Evolutionary conservation across 352 stramenopile species (phyloP).

Genomic region (Pythium periplocum): DNA sequence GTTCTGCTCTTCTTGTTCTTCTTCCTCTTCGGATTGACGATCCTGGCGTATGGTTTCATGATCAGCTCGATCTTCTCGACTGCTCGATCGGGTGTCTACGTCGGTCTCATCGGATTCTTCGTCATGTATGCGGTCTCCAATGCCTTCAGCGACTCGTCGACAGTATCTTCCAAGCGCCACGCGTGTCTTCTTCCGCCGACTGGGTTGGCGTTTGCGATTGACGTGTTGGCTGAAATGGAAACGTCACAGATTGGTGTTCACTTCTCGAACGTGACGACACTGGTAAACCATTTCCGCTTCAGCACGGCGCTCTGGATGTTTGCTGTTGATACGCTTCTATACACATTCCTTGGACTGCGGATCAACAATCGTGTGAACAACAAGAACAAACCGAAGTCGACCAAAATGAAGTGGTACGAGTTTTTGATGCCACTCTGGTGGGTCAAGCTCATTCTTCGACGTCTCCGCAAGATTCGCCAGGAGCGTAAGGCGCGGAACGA

Average conservation of each 20-base stretch:
- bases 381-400: slow-evolving; percentile 88
- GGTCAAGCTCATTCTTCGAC: slow-evolving; percentile 11
- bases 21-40: slow-evolving; percentile 25
- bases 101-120: slow-evolving; percentile 30
- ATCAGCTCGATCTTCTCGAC: slow-evolving; percentile 29
- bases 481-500: too few relatives aligned
- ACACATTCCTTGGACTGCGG: slow-evolving; percentile 87
- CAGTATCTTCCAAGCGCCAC: slow-evolving; percentile 26
- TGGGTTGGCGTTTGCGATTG: slow-evolving; percentile 40
- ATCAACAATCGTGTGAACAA: slow-evolving; percentile 88
- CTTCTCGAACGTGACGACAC: slow-evolving; percentile 29
- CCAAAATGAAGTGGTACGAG: slow-evolving; percentile 90
- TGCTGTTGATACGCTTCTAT: slow-evolving; percentile 82
- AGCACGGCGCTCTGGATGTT: slow-evolving; percentile 65
- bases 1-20: slow-evolving; percentile 28
- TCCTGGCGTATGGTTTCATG: slow-evolving; percentile 27
- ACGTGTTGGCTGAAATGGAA: slow-evolving; percentile 38
- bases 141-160: slow-evolving; percentile 15
- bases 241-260: slow-evolving; percentile 31
- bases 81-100: slow-evolving; percentile 59
- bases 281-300: slow-evolving; percentile 53
- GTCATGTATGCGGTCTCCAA: slow-evolving; percentile 22
- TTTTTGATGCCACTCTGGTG: slow-evolving; percentile 69
- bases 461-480: neutral
- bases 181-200: slow-evolving; percentile 31